Conservation (phyloP, 352 stramenopile species). For the Aphanomyces stellatus region DNA sequence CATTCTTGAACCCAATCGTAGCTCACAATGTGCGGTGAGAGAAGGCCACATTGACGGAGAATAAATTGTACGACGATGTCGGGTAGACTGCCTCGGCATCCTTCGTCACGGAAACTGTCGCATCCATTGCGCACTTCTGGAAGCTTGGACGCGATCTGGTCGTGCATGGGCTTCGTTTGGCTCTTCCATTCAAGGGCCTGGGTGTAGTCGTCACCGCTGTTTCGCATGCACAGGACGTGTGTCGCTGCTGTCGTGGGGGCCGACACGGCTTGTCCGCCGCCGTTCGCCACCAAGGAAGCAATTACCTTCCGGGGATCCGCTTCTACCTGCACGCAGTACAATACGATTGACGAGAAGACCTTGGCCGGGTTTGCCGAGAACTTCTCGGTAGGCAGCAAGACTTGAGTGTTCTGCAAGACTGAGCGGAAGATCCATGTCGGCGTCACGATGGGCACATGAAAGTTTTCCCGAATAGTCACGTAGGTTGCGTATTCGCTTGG, state of each 20-base stretch:
- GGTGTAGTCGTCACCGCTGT: conserved; percentile 6
- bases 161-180: not conserved
- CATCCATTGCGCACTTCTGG: not conserved
- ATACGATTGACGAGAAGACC: conserved; percentile 68
- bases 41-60: conserved; percentile 4
- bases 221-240: conserved; percentile 53
- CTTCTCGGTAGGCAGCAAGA: conserved; percentile 46
- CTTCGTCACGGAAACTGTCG: not conserved
- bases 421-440: conserved; percentile 73
- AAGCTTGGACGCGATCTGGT: not conserved
- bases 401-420: conserved; percentile 45
- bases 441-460: conserved; percentile 63
- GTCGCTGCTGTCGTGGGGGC: conserved; percentile 46
- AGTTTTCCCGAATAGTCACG: conserved; percentile 38
- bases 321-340: conserved; percentile 59
- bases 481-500: conserved; percentile 44
- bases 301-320: conserved; percentile 77
- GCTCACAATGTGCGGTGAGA: conserved; percentile 51
- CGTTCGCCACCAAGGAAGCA: conserved; percentile 67
- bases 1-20: conserved; percentile 82
- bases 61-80: conserved; percentile 8
- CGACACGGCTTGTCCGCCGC: conserved; percentile 68
- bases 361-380: conserved; percentile 71
- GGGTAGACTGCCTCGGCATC: not conserved
- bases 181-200: conserved; percentile 14